Percentiles rank a stretch among this genome's conserved stretches.
These are phyloP conservation scores for Monosporozyma solicola DNA, from an alignment of 805 yeast species.

Conservation along the genomic window DNA sequence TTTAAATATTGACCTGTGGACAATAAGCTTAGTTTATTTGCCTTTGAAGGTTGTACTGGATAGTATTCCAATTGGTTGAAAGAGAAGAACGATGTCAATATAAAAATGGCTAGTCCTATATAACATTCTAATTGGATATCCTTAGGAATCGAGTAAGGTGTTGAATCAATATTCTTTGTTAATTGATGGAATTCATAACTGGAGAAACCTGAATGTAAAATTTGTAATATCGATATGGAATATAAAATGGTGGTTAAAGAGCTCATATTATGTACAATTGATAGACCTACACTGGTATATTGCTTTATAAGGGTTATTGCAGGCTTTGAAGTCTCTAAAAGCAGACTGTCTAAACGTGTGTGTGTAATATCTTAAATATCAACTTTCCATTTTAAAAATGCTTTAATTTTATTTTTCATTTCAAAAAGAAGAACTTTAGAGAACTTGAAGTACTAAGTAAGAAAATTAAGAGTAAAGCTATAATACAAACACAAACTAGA, in stretches of 20 bases:
- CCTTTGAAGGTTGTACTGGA: slow-evolving; percentile 14
- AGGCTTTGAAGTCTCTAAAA: too few relatives aligned
- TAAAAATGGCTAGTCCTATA: slow-evolving; percentile 18
- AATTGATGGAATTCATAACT: slow-evolving; percentile 28
- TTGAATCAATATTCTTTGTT: slow-evolving; percentile 10
- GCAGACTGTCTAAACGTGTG: background rate
- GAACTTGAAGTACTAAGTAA: too few relatives aligned
- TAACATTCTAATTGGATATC: slow-evolving; percentile 26
- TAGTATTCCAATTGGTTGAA: slow-evolving; percentile 18
- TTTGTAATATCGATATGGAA: slow-evolving; percentile 10
- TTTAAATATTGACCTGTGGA: slow-evolving; percentile 19
- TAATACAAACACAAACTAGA: too few relatives aligned
- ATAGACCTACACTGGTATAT: background rate
- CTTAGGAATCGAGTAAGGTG: slow-evolving; percentile 13
- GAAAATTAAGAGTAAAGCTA: too few relatives aligned
- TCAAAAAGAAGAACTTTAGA: background rate
- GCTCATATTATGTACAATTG: slow-evolving; percentile 8
- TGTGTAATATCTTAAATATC: background rate
- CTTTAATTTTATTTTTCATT: background rate
- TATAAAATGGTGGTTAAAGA: slow-evolving; percentile 10
- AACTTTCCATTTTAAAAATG: background rate
- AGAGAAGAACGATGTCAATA: slow-evolving; percentile 19
- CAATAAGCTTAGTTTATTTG: slow-evolving; percentile 6
- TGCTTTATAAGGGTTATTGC: background rate
- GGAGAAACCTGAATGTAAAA: slow-evolving; percentile 28